Evolutionary conservation across 2,329 filamentous ascomycete genomes (phyloP).

Genomic region (Fusarium buxicola): DNA sequence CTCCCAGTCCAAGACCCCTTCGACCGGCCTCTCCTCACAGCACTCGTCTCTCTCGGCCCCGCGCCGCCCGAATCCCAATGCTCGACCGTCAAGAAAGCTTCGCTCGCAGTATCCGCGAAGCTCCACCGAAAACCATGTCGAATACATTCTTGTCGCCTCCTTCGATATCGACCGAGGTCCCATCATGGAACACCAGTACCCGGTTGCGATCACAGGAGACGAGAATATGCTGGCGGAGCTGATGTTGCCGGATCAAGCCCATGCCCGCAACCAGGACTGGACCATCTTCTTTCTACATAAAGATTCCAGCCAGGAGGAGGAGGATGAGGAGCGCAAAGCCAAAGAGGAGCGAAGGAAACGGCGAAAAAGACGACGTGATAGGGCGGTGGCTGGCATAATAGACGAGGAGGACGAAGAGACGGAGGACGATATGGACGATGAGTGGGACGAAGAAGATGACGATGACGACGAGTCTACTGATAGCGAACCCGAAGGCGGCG

Average conservation of each 20-base stretch:
- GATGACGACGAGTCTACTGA: conserved; percentile 66
- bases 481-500: conserved; percentile 74
- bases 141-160: conserved; percentile 96
- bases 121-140: conserved; percentile 89
- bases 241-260: conserved; percentile 97
- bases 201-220: conserved; percentile 92
- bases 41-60: conserved; percentile 69
- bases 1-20: conserved; percentile 70
- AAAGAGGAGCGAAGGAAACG: conserved; percentile 65
- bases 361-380: conserved; percentile 65
- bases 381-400: conserved; percentile 60
- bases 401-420: conserved; percentile 58
- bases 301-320: conserved; percentile 85
- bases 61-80: conserved; percentile 62
- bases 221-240: conserved; percentile 98
- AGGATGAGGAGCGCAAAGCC: conserved; percentile 74
- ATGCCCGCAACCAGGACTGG: conserved; percentile 96
- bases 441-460: conserved; percentile 61
- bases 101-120: conserved; percentile 82
- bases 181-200: conserved; percentile 98
- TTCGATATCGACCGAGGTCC: conserved; percentile 97
- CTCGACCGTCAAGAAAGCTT: conserved; percentile 66
- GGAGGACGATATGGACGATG: conserved; percentile 60
- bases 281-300: conserved; percentile 99
- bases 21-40: conserved; percentile 69